Evolutionary conservation across 371 early-diverging fungal genomes (phyloP).

Genomic region (Syncephalastrum monosporum): DNA sequence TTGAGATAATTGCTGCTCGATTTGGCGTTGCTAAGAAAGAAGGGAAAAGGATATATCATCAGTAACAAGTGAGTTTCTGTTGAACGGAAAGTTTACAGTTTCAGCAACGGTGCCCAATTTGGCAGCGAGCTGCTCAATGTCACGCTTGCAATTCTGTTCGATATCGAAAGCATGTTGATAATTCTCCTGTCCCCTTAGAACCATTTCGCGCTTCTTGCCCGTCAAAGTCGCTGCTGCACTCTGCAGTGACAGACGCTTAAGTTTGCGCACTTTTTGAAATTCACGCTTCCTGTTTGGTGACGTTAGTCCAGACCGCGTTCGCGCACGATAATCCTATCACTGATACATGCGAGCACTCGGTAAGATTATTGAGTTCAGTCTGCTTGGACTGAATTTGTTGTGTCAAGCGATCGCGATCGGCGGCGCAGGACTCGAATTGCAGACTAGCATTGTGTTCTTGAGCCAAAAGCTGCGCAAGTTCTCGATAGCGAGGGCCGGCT

Average conservation of each 20-base stretch:
- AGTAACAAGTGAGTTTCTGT: not conserved
- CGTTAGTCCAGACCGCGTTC: too few species aligned
- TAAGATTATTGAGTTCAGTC: constrained; percentile 7
- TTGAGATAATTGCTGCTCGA: constrained; percentile 15
- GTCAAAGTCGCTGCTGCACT: constrained; percentile 41
- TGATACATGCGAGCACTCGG: constrained; percentile 16
- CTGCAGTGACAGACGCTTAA: constrained; percentile 33
- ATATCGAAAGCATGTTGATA: constrained; percentile 45
- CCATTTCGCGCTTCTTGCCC: constrained; percentile 39
- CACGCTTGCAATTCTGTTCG: constrained; percentile 36
- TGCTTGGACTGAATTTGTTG: constrained; percentile 12
- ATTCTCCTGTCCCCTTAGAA: constrained; percentile 33
- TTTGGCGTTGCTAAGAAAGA: constrained; percentile 10
- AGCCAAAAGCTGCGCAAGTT: constrained; percentile 10
- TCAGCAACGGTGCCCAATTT: constrained; percentile 9
- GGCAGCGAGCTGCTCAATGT: constrained; percentile 20
- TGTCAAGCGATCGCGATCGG: constrained; percentile 15
- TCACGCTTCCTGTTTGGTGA: constrained; percentile 32
- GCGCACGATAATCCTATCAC: too few species aligned
- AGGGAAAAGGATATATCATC: not conserved
- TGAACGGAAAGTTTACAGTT: constrained; percentile 7
- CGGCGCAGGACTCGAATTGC: constrained; percentile 11
- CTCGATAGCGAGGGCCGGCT: constrained; percentile 10
- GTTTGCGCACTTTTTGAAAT: constrained; percentile 34
- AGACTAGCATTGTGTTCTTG: constrained; percentile 12